Base-by-base conservation (phyloP, 768 basidiomycete genomes). In the Austroboletus eburneus region DNA sequence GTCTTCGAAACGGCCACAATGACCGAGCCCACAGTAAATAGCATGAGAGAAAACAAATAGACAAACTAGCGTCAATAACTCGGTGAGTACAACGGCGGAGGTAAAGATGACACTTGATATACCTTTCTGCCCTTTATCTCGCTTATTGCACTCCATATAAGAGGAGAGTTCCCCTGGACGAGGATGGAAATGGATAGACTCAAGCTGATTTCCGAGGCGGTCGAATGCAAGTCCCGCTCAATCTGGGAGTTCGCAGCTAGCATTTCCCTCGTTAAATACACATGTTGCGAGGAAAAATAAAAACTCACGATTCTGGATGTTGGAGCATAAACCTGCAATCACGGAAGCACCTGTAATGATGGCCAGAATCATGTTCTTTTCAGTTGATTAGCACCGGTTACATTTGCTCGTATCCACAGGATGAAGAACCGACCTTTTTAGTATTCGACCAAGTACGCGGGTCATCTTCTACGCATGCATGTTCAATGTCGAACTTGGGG, bases 91-190 rank as follows among this genome's bases (percentile, higher is more conserved):
- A 27, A 27, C 27, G 27, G 5, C 5, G 12, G 12, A 12, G 5
- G 27, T 6, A 27, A 27, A 27, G 27, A 27, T 27, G 27, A 27
- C n/a, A 12, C 22, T 5, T 56, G 71, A n/a, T n/a, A 21, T 50
- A 81, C 81, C 66, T 81, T 90, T 39, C 88, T 71, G 5, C 89
- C 89, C 54, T 80, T 81, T 20, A 90, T 76, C 64, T 91, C 64
- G 33, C 58, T 56, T 30, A 56, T 13, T 12, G 43, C 45, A 41
- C 62, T 64, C 61, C 64, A 65, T 21, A 83, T 1, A 3, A 66
- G 5, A 8, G 62, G 48, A 13, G 79, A 57, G 10, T 69, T 59
- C 1, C 89, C 90, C 64, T 91, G 90, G 3, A 83, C 53, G 3
- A 85, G 68, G 43, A 90, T 84, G 62, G 82, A 91, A 12, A 88